phyloP scores from a whole-genome alignment of 2,329 filamentous ascomycete species.

The Trichoderma sp. region DNA sequence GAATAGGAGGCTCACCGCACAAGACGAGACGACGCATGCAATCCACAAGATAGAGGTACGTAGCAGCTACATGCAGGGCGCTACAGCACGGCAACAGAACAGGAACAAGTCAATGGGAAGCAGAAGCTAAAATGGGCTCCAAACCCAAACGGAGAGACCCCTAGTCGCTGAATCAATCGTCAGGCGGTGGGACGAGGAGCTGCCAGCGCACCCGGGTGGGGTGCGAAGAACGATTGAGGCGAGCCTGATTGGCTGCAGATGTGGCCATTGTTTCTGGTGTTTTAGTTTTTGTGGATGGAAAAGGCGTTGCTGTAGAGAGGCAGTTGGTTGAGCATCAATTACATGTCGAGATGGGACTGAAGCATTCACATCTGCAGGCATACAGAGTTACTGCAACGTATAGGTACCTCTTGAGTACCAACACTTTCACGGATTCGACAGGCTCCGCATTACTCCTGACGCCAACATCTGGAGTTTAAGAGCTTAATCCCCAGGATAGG shows the following conservation, averaged over 20 bases:
- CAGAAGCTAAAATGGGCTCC: background rate
- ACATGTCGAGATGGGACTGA: too few species aligned
- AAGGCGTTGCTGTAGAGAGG: background rate
- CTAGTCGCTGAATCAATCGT: background rate
- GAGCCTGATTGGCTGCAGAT: background rate
- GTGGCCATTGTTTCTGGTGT: background rate
- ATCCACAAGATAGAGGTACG: background rate
- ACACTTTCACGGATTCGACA: too few species aligned
- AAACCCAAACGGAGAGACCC: slow-evolving; percentile 3
- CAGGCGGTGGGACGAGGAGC: background rate
- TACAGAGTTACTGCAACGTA: too few species aligned
- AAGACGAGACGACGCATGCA: background rate
- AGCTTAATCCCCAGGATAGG: too few species aligned
- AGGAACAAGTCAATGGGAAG: background rate
- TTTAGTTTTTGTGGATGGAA: background rate
- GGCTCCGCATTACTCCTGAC: too few species aligned
- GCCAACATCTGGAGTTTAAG: too few species aligned
- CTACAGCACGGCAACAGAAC: background rate
- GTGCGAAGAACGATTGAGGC: background rate
- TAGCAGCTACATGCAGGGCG: background rate
- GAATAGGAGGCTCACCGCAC: slow-evolving; percentile 13
- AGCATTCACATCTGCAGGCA: too few species aligned
- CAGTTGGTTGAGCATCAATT: background rate
- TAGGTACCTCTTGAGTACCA: too few species aligned
- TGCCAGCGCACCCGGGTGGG: background rate